Evolutionary conservation across 257 asterid genomes (phyloP).

Genomic region (Verbascum thapsus): DNA sequence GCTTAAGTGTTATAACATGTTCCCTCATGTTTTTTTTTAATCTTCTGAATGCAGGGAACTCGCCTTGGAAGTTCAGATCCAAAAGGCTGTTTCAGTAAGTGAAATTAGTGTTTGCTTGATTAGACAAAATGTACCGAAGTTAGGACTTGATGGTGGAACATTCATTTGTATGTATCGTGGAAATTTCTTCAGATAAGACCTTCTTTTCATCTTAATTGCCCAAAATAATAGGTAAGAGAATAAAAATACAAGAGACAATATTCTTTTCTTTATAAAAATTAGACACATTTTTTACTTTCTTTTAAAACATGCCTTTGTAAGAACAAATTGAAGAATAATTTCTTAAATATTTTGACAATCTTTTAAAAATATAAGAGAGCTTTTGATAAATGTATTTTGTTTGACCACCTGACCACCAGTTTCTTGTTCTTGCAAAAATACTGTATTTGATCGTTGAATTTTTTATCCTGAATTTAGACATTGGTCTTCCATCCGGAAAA

Average conservation of each 20-base stretch:
- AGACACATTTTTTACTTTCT: constrained; percentile 8
- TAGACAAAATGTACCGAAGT: constrained; percentile 21
- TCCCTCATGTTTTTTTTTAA: constrained; percentile 21
- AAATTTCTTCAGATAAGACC: neutral
- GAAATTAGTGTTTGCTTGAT: constrained; percentile 29
- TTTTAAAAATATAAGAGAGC: neutral
- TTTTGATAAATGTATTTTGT: neutral
- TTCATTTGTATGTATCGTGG: constrained; percentile 12
- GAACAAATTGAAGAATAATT: constrained; percentile 1
- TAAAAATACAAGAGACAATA: neutral
- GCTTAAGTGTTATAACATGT: constrained; percentile 25
- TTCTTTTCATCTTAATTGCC: constrained; percentile 8
- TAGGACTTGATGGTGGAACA: constrained; percentile 16
- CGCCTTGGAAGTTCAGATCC: constrained; percentile 99
- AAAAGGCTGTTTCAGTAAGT: constrained; percentile 98
- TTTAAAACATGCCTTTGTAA: neutral
- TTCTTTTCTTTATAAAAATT: constrained; percentile 7
- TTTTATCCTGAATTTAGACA: constrained; percentile 50
- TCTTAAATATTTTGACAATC: constrained; percentile 12
- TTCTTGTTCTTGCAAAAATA: constrained; percentile 19
- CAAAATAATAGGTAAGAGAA: constrained; percentile 8
- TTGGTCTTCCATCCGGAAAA: constrained; percentile 97
- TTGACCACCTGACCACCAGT: neutral
- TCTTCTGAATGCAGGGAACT: constrained; percentile 75
- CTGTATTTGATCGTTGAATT: constrained; percentile 20